Evolutionary conservation across 2,329 filamentous ascomycete genomes (phyloP).

Genomic region (Aspergillus neoniger): DNA sequence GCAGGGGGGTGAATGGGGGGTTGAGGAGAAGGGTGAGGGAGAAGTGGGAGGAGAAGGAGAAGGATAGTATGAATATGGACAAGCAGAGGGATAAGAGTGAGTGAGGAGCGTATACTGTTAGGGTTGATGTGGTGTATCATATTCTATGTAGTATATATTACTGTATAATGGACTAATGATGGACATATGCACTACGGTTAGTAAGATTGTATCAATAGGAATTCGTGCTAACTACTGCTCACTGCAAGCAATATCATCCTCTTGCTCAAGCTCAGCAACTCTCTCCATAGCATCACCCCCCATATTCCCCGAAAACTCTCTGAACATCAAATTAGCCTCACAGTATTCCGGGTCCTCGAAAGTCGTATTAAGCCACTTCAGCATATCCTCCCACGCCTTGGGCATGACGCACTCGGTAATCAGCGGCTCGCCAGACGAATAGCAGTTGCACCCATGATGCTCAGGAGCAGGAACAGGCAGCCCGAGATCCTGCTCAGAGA

Average conservation of each 20-base stretch:
- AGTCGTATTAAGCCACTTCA: conserved; percentile 64
- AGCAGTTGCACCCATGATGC: conserved; percentile 66
- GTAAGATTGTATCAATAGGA: no score
- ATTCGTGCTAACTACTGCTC: no score
- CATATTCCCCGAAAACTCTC: conserved; percentile 15
- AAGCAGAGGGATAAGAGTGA: background rate
- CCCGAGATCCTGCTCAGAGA: conserved; percentile 55
- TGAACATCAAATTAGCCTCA: conserved; percentile 39
- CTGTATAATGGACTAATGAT: no score
- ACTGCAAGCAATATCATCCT: background rate
- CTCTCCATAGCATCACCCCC: background rate
- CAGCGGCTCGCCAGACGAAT: conserved; percentile 64
- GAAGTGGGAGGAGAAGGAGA: conserved; percentile 36
- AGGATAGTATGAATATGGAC: conserved; percentile 17
- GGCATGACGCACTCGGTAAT: conserved; percentile 66
- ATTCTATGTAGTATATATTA: no score
- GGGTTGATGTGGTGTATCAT: background rate
- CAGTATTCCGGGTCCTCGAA: conserved; percentile 47
- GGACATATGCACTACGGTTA: no score
- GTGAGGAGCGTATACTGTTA: background rate
- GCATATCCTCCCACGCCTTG: conserved; percentile 53
- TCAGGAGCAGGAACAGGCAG: conserved; percentile 56
- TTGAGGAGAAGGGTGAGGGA: conserved; percentile 44
- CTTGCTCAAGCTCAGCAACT: background rate
- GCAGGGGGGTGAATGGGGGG: conserved; percentile 43